Percentiles rank a stretch among this genome's conserved stretches.
Evolutionary conservation across 2,329 filamentous ascomycete genomes (phyloP).

Genomic region (Epichloe sylvatica): DNA sequence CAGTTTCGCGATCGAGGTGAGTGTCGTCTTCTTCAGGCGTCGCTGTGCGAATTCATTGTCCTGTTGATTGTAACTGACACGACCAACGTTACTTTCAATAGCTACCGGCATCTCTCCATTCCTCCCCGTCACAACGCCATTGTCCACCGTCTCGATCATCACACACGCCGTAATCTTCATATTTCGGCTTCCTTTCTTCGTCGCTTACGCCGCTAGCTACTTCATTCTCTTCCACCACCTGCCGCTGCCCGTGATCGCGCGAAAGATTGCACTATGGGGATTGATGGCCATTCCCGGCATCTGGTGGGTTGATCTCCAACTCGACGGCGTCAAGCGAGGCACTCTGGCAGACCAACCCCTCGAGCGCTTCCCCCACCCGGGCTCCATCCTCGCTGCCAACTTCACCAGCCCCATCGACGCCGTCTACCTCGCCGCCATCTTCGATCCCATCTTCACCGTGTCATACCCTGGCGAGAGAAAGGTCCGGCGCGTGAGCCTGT

Average conservation of each 20-base stretch:
- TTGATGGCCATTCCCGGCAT: conserved; percentile 81
- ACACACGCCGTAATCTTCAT: conserved; percentile 61
- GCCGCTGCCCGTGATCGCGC: conserved; percentile 46
- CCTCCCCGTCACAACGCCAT: conserved; percentile 60
- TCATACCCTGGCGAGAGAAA: conserved; percentile 62
- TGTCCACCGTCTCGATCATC: conserved; percentile 47
- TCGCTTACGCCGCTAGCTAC: conserved; percentile 54
- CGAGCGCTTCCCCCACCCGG: conserved; percentile 56
- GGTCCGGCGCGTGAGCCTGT: conserved; percentile 64
- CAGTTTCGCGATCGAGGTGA: conserved; percentile 81
- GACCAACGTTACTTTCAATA: conserved; percentile 21
- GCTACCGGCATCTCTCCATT: conserved; percentile 95
- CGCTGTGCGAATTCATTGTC: background rate
- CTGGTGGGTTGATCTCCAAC: conserved; percentile 97
- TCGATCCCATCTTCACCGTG: conserved; percentile 86
- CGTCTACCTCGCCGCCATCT: conserved; percentile 86
- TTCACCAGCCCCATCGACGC: conserved; percentile 89
- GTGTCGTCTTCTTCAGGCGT: background rate
- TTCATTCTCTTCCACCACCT: conserved; percentile 75
- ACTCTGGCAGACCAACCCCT: conserved; percentile 62
- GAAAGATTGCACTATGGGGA: conserved; percentile 78
- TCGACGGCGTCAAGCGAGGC: conserved; percentile 90
- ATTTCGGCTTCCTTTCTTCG: conserved; percentile 65
- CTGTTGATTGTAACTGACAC: background rate
- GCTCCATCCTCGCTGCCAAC: conserved; percentile 75